Evolutionary conservation across 768 basidiomycete species (phyloP).

Genomic region (Rhodotorula babjevae): DNA sequence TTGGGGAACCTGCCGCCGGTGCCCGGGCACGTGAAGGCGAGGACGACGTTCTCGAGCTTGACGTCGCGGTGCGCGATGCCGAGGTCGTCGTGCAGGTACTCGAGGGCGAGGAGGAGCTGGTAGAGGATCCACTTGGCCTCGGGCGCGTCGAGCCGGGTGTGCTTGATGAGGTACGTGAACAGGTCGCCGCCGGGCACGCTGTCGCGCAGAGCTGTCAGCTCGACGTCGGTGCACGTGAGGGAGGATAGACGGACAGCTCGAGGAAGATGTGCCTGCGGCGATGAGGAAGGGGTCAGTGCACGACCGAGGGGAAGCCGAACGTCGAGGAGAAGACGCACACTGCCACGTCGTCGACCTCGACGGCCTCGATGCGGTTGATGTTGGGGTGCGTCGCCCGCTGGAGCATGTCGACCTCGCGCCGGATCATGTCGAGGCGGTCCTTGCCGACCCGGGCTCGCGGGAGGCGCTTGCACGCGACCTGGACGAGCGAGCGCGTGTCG

Average conservation of each 20-base stretch:
- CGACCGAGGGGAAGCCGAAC: not conserved
- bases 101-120: slow-evolving; percentile 27
- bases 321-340: not conserved
- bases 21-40: not conserved
- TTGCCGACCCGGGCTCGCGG: not conserved
- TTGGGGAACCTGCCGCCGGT: slow-evolving; percentile 10
- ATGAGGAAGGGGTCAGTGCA: not conserved
- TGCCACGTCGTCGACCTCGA: not conserved
- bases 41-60: slow-evolving; percentile 32
- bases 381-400: slow-evolving; percentile 20
- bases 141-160: slow-evolving; percentile 13
- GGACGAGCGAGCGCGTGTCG: slow-evolving; percentile 8
- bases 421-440: not conserved
- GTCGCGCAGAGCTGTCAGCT: not conserved
- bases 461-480: slow-evolving; percentile 34
- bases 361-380: slow-evolving; percentile 33
- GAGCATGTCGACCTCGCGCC: slow-evolving; percentile 27
- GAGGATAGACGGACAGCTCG: slow-evolving; percentile 18
- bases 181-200: slow-evolving; percentile 37
- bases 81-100: slow-evolving; percentile 24
- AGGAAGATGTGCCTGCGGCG: slow-evolving; percentile 32
- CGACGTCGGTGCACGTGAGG: not conserved
- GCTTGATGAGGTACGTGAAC: slow-evolving; percentile 30
- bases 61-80: slow-evolving; percentile 27
- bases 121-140: slow-evolving; percentile 29